These are phyloP conservation scores for Oryza meridionalis DNA, from an alignment of 176 grass and related monocot species.

Conservation along the genomic window DNA sequence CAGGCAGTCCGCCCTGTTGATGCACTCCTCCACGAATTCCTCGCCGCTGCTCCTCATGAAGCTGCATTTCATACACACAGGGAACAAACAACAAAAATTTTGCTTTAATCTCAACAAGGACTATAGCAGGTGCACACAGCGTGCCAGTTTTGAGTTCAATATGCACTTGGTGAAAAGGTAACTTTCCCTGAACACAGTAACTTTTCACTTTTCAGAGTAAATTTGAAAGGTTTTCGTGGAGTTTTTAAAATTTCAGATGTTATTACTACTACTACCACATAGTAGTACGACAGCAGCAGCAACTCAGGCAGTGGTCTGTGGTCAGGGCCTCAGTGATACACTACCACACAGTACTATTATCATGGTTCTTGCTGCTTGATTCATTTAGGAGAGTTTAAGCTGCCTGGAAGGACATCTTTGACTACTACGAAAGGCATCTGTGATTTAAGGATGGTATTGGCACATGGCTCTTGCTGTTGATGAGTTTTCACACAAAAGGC, in stretches of 20 bases:
- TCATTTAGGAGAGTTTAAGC: slow-evolving; percentile 14
- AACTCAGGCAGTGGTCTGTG: background rate
- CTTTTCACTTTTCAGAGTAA: slow-evolving; percentile 34
- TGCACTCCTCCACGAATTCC: slow-evolving; percentile 88
- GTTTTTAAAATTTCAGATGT: slow-evolving; percentile 4
- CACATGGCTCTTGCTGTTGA: slow-evolving; percentile 37
- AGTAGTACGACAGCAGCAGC: slow-evolving; percentile 1
- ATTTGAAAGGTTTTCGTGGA: slow-evolving; percentile 4
- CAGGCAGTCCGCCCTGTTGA: slow-evolving; percentile 78
- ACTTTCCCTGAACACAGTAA: background rate
- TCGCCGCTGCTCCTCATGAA: slow-evolving; percentile 71
- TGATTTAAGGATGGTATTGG: slow-evolving; percentile 36
- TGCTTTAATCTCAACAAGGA: background rate
- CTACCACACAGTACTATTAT: slow-evolving; percentile 6
- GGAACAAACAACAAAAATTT: background rate
- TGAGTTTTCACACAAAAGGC: background rate
- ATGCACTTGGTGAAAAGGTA: slow-evolving; percentile 4
- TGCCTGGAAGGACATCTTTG: slow-evolving; percentile 12
- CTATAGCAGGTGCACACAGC: background rate
- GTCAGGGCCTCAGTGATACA: slow-evolving; percentile 17
- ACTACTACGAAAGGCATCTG: slow-evolving; percentile 10
- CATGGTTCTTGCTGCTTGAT: slow-evolving; percentile 16
- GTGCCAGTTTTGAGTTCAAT: slow-evolving; percentile 9
- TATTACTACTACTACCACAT: background rate
- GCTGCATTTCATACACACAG: slow-evolving; percentile 40